Percentiles rank a stretch among this genome's conserved stretches.
These are phyloP conservation scores for Eucalyptus curtisii DNA, from an alignment of 345 rosid species.

Conservation along the genomic window DNA sequence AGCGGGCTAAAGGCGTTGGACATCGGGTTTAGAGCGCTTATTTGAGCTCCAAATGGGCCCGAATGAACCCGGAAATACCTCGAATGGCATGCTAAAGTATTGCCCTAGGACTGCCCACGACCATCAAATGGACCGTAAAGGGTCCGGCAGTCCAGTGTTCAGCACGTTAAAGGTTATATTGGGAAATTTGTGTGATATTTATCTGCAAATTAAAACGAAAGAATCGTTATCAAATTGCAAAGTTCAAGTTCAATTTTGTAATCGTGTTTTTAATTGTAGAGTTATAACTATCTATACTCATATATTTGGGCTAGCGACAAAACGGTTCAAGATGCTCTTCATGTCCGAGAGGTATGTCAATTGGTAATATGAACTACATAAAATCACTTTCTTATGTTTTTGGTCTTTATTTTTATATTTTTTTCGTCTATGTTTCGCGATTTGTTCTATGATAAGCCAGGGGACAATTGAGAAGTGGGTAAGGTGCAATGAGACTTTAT, in stretches of 20 bases:
- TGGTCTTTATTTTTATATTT: not conserved
- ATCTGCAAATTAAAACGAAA: not conserved
- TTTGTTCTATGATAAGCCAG: not conserved
- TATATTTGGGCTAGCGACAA: constrained; percentile 14
- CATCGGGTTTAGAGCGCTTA: too few species aligned
- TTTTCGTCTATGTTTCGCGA: accelerated
- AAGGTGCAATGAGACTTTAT: not conserved
- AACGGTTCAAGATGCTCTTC: constrained; percentile 14
- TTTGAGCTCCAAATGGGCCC: too few species aligned
- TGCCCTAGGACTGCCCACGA: too few species aligned
- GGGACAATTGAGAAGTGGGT: not conserved
- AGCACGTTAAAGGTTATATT: too few species aligned
- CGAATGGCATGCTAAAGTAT: too few species aligned
- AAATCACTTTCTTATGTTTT: not conserved
- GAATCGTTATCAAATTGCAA: not conserved
- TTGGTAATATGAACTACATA: not conserved
- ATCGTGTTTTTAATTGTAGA: not conserved
- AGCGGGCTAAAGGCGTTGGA: too few species aligned
- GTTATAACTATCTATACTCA: not conserved
- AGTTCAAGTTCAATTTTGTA: not conserved
- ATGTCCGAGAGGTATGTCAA: constrained; percentile 7
- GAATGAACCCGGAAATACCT: too few species aligned
- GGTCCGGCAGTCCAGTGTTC: too few species aligned
- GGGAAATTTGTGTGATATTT: too few species aligned
- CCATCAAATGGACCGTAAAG: too few species aligned